Evolutionary conservation across 495 filamentous ascomycete species (phyloP).

Genomic region (Penicillium atrosanguineum): DNA sequence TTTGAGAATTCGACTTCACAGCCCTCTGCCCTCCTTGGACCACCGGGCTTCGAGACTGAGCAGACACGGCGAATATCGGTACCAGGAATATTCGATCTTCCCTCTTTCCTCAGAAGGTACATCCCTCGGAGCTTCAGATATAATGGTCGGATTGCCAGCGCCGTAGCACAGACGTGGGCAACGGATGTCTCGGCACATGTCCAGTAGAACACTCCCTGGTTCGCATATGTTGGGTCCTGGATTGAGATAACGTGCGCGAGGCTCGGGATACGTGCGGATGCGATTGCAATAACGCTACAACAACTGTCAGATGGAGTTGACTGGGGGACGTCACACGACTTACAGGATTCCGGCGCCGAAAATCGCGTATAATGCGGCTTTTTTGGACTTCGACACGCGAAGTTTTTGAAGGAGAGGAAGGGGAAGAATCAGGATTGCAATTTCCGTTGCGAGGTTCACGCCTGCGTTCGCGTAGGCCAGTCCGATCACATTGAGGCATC

Average conservation of each 20-base stretch:
- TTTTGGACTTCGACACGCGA: constrained; percentile 1
- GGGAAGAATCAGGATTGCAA: constrained; percentile 10
- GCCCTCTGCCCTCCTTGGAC: not conserved
- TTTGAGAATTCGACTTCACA: not conserved
- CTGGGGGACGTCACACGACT: not conserved
- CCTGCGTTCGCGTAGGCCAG: constrained; percentile 16
- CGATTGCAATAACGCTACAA: constrained; percentile 11
- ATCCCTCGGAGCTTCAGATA: constrained; percentile 4
- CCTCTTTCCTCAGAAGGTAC: not conserved
- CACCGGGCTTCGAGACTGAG: not conserved
- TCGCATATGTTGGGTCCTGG: constrained; percentile 9
- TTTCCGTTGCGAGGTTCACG: constrained; percentile 12
- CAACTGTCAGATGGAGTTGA: not conserved
- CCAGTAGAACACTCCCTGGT: constrained; percentile 7
- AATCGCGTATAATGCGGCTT: constrained; percentile 8
- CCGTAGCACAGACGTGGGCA: constrained; percentile 13
- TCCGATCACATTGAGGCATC: constrained; percentile 8
- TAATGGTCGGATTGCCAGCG: constrained; percentile 11
- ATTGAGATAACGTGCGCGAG: constrained; percentile 5
- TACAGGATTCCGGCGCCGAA: constrained; percentile 13
- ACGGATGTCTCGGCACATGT: constrained; percentile 10
- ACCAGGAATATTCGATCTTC: not conserved
- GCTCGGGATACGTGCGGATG: constrained; percentile 13
- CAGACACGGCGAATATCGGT: not conserved
- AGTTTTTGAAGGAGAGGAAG: constrained; percentile 9